Percentiles rank a stretch among this genome's conserved stretches.
phyloP scores from a whole-genome alignment of 2,329 filamentous ascomycete species.

The Zasmidium angulare region DNA sequence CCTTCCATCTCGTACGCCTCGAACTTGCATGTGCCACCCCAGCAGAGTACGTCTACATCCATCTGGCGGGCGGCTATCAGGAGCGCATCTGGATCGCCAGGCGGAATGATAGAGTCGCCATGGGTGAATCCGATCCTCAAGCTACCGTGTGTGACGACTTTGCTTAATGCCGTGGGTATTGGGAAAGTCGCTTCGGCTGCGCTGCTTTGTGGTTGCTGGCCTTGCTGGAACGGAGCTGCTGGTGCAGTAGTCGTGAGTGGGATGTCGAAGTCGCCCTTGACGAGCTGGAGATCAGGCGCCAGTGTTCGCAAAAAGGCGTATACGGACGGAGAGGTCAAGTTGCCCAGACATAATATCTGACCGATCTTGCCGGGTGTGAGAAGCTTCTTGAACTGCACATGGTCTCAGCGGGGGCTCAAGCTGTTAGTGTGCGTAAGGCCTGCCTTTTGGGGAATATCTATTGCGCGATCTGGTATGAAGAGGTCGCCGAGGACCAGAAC shows the following conservation, averaged over 20 bases:
- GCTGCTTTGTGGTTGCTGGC: conserved; percentile 12
- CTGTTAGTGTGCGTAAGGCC: conserved; percentile 16
- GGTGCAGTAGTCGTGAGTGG: conserved; percentile 54
- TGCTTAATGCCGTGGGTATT: conserved; percentile 56
- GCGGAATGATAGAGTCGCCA: conserved; percentile 70
- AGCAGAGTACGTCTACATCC: conserved; percentile 69
- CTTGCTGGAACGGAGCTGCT: conserved; percentile 13
- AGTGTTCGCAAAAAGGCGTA: conserved; percentile 57
- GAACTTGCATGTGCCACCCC: conserved; percentile 69
- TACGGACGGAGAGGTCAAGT: conserved; percentile 58
- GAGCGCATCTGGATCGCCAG: conserved; percentile 64
- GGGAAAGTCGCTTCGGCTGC: conserved; percentile 27
- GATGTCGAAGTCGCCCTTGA: conserved; percentile 69
- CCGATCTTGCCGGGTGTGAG: conserved; percentile 60
- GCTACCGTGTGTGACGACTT: conserved; percentile 68
- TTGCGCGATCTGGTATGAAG: conserved; percentile 87
- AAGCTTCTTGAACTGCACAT: conserved; percentile 53
- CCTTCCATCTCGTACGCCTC: conserved; percentile 72
- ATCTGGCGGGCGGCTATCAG: conserved; percentile 69
- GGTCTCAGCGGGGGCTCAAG: conserved; percentile 5
- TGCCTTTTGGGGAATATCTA: conserved; percentile 88
- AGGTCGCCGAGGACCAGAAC: conserved; percentile 91
- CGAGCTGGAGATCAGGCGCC: conserved; percentile 65
- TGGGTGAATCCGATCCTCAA: conserved; percentile 70
- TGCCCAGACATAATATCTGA: conserved; percentile 59